phyloP scores from a whole-genome alignment of 1,139 yeast species.

The Hemisphaericaspora xylanilytica region DNA sequence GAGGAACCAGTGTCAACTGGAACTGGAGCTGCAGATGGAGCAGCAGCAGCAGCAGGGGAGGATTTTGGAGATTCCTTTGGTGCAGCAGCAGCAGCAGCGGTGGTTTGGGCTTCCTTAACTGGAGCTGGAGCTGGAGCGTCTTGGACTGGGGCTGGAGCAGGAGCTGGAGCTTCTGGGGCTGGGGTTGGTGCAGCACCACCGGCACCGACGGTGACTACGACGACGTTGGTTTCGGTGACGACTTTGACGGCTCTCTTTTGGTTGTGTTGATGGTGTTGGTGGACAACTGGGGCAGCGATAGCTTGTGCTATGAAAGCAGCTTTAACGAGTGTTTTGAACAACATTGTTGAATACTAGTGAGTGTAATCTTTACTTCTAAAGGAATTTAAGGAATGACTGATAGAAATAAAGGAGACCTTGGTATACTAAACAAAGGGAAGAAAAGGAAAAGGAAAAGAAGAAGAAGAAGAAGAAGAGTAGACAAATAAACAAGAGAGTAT shows the following conservation, averaged over 20 bases:
- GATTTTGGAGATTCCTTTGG: conserved; percentile 20
- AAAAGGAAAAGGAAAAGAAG: conserved; percentile 6
- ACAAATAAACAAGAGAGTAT: too few relatives aligned
- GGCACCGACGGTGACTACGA: conserved; percentile 35
- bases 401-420: conserved; percentile 8
- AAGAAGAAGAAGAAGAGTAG: background rate
- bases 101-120: conserved; percentile 20
- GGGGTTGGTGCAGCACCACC: conserved; percentile 21
- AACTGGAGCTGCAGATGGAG: conserved; percentile 18
- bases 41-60: conserved; percentile 15
- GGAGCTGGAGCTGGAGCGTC: conserved; percentile 18
- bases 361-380: conserved; percentile 8
- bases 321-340: conserved; percentile 44
- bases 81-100: conserved; percentile 10
- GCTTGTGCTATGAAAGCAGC: conserved; percentile 32
- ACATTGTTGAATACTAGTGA: conserved; percentile 30
- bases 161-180: background rate
- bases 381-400: conserved; percentile 12
- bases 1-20: conserved; percentile 21
- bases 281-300: conserved; percentile 31
- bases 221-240: conserved; percentile 34
- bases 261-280: conserved; percentile 41
- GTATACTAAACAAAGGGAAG: conserved; percentile 2
- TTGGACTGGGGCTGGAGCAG: conserved; percentile 2
- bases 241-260: conserved; percentile 38